These are phyloP conservation scores for Penicillium sp. DNA, from an alignment of 2,329 filamentous ascomycete genomes.

Conservation along the genomic window DNA sequence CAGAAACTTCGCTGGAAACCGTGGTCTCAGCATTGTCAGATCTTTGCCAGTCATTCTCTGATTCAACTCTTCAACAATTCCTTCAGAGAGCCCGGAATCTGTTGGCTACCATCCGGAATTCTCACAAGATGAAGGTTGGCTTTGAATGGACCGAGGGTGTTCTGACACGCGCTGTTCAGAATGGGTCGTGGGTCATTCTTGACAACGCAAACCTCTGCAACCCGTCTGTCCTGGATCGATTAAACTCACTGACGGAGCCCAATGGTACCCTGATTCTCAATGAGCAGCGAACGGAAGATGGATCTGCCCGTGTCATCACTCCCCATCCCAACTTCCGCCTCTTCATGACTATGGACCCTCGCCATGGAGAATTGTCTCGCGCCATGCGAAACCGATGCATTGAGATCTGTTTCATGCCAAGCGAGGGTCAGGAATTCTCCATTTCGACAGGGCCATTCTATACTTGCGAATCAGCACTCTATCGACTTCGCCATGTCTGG, in stretches of 20 bases:
- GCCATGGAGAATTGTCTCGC: conserved; percentile 88
- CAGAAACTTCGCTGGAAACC: conserved; percentile 33
- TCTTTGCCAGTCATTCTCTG: conserved; percentile 46
- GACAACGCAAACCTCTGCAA: conserved; percentile 98
- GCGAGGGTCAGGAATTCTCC: conserved; percentile 29
- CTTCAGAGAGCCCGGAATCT: conserved; percentile 55
- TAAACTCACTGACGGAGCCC: conserved; percentile 93
- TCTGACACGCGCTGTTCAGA: conserved; percentile 80
- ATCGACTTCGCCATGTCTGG: conserved; percentile 43
- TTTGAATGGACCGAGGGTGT: conserved; percentile 98
- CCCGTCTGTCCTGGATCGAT: conserved; percentile 86
- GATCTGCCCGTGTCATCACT: conserved; percentile 74
- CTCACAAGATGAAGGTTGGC: conserved; percentile 67
- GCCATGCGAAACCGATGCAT: conserved; percentile 96
- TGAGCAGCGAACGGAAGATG: conserved; percentile 82
- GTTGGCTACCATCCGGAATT: conserved; percentile 56
- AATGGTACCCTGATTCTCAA: conserved; percentile 88
- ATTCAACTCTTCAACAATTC: conserved; percentile 51
- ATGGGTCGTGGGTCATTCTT: conserved; percentile 88
- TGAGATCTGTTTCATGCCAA: conserved; percentile 74
- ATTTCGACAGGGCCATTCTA: conserved; percentile 35
- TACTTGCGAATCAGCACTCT: conserved; percentile 42
- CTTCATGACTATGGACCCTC: conserved; percentile 90
- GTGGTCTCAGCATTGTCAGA: conserved; percentile 35
- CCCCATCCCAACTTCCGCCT: conserved; percentile 88